Evolutionary conservation across 768 basidiomycete genomes (phyloP), one percentile per base, ranked within the genome.

Genomic region (Hortiboletus campestris): DNA sequence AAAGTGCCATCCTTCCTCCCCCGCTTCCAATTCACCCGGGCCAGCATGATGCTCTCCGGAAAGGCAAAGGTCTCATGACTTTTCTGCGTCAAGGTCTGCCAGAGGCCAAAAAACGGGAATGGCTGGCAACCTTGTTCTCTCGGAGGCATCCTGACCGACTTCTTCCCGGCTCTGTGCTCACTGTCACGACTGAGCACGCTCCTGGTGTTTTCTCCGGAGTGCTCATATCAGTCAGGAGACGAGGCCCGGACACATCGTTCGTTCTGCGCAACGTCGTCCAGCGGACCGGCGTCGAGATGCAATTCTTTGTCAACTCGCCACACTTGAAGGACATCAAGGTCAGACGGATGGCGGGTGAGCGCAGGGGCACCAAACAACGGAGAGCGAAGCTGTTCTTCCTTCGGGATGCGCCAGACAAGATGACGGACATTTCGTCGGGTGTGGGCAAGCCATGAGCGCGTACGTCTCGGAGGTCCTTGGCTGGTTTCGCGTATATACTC

Each of bases 231-330:
- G 81, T 95, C 61, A 84, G 91, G 49, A 82, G 91, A 63, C 83
- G 89, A 38, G 95, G 94, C 1, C 79, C 84, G 29, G 91, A 93
- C 74, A 94, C 92, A 28, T 88, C 86, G n/a, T 90, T 98, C 67
- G 78, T 86, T 50, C 74, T 98, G 49, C 83, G 96, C 60, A 98
- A 98, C 73, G 83, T 97, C 61, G 81, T 98, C 49, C 89, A 92
- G 64, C 81, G 93, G 59, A 92, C 89, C 13, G 95, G 94, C 13
- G 88, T 97, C 38, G 96, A 98, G 78, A 88, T 92, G 88, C 88
- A 88, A 66, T 90, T 92, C 75, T 94, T 88, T 70, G 84, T 86
- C 60, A 85, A 83, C 66, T 91, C 89, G 49, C 95, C 96, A 29
- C 83, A 91, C 67, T 65, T 98, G 72, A 92, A 91, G 78, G 85